These are phyloP conservation scores for Tylopilus balloui DNA, from an alignment of 768 basidiomycete genomes.

Conservation along the genomic window DNA sequence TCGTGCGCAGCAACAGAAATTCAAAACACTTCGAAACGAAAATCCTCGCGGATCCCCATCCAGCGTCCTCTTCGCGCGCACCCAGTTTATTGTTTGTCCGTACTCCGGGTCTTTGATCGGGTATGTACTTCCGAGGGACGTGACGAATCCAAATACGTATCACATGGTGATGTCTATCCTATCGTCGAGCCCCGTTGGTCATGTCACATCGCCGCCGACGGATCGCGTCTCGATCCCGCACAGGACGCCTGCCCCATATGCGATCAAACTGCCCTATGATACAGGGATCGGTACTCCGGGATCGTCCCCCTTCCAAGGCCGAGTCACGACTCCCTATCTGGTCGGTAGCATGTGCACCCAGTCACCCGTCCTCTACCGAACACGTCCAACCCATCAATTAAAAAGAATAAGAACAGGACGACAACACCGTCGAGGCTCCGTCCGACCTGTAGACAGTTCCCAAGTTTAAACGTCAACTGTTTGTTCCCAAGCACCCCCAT, in stretches of 20 bases:
- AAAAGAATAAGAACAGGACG: background rate
- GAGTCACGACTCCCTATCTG: background rate
- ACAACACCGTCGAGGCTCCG: constrained; percentile 9
- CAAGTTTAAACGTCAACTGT: constrained; percentile 14
- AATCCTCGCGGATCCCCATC: constrained; percentile 7
- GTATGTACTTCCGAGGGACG: constrained; percentile 2
- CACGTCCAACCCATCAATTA: background rate
- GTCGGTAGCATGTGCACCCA: constrained; percentile 14
- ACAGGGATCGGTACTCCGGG: background rate
- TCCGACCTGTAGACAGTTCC: too few species aligned
- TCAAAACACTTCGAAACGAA: constrained; percentile 1
- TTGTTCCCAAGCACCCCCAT: background rate
- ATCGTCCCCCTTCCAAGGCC: background rate
- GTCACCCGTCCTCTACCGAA: constrained; percentile 23
- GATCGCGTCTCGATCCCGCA: background rate
- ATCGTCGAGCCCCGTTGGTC: background rate
- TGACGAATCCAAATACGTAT: background rate
- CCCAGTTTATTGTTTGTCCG: background rate
- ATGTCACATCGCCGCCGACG: constrained; percentile 10
- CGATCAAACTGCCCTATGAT: background rate
- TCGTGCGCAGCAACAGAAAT: background rate
- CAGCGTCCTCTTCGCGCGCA: background rate
- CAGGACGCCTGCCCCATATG: background rate
- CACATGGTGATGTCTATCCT: background rate
- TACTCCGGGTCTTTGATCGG: constrained; percentile 1